Base-by-base conservation (phyloP, 176 grass and related monocot genomes). In the Phoenix dactylifera region DNA sequence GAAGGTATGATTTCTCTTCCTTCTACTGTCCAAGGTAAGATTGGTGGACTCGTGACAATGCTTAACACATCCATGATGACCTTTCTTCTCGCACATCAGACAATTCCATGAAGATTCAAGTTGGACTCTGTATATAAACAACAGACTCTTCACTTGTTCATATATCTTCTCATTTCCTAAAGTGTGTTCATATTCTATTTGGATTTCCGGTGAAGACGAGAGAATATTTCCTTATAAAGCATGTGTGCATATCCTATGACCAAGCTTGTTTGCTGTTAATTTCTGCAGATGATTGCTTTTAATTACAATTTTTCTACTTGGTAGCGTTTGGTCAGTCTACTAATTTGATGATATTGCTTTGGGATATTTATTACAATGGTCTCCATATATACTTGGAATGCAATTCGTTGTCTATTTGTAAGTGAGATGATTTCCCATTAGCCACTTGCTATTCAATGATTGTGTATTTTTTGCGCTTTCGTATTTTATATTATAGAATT, bases 61-160 rank as follows among this genome's bases (percentile, higher is more conserved):
- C 66, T 88, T 15, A 32, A 63, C 66, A 15, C 29, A 1, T 62
- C 86, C 5, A 65, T 86, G 0, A 56, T 54, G 77, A 80, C 22
- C 80, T 90, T 58, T 26, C 69, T 51, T 53, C 72, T 17, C 74
- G 62, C n/a, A 77, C 81, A 3, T 39, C 72, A 26, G 78, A 66
- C 55, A 97, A 97, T 55, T 84, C 92, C 1, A 68, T 54, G 53
- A 88, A 62, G 58, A 91, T 97, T 54, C 68, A 74, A 52, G 39
- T 62, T 97, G 9, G 58, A 83, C 22, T 76, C 54, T 51, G 72
- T 80, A 80, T 90, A 82, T 15, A 72, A 16, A 16, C 7, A 23
- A 29, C 12, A 2, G 14, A 26, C 17, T 30, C 22, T 50, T 17
- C 74, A 4, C 35, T 12, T 44, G 35, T 7, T 44, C 28, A 1